Evolutionary conservation across 257 asterid species (phyloP), one percentile per base, ranked within the genome.

Genomic region (Scutellaria barbata): DNA sequence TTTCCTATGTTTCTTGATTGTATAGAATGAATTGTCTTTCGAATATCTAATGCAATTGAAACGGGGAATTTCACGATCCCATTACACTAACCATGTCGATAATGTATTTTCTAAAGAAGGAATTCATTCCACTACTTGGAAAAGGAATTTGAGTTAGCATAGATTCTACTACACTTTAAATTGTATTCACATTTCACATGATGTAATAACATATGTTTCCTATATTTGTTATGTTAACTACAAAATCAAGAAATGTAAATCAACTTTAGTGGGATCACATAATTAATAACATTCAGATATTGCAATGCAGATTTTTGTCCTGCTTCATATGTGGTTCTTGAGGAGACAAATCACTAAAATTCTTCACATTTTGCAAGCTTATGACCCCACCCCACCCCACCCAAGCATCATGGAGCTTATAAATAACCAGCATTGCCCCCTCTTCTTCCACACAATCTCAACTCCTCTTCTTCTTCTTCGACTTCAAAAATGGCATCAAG

Each of bases 261-360:
- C 10, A 62, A 74, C 30, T 43, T 35, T 42, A 54, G 61, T 42
- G 63, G 51, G 18, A 70, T 3, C 1, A 59, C 42, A 33, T 13
- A n/a, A 2, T 37, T 13, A 59, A 35, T 7, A 18, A 60, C 66
- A 68, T 16, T 60, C 56, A 8, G 40, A 45, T 20, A 46, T 43
- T 20, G 2, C 25, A n/a, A 43, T 37, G 20, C 4, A 72, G 78
- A 72, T 57, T 51, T 62, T 76, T 63, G 60, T 70, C 78, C 58
- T 76, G 4, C 74, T 65, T 30, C 79, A 56, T 20, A 25, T 88
- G 91, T 86, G 95, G 95, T 79, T 83, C 89, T 81, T 63, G 59
- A 74, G 59, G 10, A 63, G 55, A 77, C 87, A 80, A 83, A 80
- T 77, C 85, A 80, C 79, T 62, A 4, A 74, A 70, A 80, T 79